Base-by-base conservation (phyloP, 257 asterid species). In the Ocimum tenuiflorum region DNA sequence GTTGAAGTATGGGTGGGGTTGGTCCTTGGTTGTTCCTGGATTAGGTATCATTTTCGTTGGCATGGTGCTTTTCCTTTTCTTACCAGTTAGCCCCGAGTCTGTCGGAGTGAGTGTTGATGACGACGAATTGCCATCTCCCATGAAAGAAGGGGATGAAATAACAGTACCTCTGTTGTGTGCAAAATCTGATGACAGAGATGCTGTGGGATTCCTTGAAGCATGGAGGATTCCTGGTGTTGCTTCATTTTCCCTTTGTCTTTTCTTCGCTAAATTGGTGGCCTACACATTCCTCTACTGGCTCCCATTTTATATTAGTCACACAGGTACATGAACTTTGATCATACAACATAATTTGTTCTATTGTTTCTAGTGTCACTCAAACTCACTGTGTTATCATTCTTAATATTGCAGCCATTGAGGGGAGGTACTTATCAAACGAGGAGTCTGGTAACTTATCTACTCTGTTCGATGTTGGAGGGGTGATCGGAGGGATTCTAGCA, bases 151-250 rank as follows among this genome's bases (percentile, higher is more conserved):
- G 2, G 96, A 81, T 61, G 96, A 77, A 60, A 52, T 77, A 15
- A 56, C 77, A 0, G 89, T 70, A 66, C 94, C 94, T 10, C 77
- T 92, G 35, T 75, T 92, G 83, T 61, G 52, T 48, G 59, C 65
- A 38, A 70, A 38, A 23, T 45, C 70, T 1, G 79, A 77, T 15
- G 85, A 79, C 9, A 76, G 60, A 49, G 79, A 43, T 4, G 95
- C 97, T 0, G 90, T 92, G 7, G 97, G 98, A 46, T 92, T 92
- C 65, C 42, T 89, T 3, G 86, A 83, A 75, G 98, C 98, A 13
- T 91, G 96, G 98, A 82, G 73, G 43, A 91, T 91, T 51, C 98
- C 98, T 0, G 98, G 98, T 7, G 98, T 92, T 19, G 97, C 96
- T 5, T 85, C 96, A 0, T 92, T 84, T 68, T 95, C 97, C 1